A percentile compares a stretch with the other conserved stretches of the same genome.
phyloP scores from a whole-genome alignment of 192 early-diverging fungal species.

The Linnemannia schmuckeri region DNA sequence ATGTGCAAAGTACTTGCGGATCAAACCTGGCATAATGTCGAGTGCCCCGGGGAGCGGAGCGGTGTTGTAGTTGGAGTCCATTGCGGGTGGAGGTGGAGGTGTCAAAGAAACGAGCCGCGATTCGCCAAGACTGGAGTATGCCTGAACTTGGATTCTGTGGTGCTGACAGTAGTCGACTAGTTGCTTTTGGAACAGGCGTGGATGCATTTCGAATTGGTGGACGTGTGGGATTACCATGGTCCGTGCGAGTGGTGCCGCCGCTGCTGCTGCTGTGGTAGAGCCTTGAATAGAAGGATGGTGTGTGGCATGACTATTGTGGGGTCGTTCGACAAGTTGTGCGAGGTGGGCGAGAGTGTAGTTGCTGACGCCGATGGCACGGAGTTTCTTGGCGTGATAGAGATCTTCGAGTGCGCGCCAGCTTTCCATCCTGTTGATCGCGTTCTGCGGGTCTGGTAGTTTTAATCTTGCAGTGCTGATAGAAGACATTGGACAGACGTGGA shows the following conservation, averaged over 20 bases:
- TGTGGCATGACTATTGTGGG: not conserved
- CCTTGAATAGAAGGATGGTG: not conserved
- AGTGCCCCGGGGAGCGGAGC: slow-evolving; percentile 28
- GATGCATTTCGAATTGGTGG: slow-evolving; percentile 81
- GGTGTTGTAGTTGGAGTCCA: slow-evolving; percentile 28
- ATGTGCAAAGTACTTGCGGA: slow-evolving; percentile 46
- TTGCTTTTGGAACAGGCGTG: slow-evolving; percentile 68
- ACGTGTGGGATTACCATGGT: slow-evolving; percentile 74
- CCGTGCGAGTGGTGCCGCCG: slow-evolving; percentile 11
- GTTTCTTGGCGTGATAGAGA: slow-evolving; percentile 67
- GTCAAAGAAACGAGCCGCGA: slow-evolving; percentile 54
- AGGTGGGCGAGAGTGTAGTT: slow-evolving; percentile 76
- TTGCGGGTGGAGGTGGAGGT: slow-evolving; percentile 22
- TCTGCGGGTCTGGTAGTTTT: slow-evolving; percentile 58
- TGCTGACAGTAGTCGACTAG: slow-evolving; percentile 67
- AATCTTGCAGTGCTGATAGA: slow-evolving; percentile 46
- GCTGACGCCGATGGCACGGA: slow-evolving; percentile 79
- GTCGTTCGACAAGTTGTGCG: slow-evolving; percentile 64
- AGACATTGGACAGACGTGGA: slow-evolving; percentile 6
- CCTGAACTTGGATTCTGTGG: slow-evolving; percentile 72
- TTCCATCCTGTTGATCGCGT: slow-evolving; percentile 63
- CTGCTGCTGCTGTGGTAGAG: not conserved
- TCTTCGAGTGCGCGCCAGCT: slow-evolving; percentile 76
- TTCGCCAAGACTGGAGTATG: slow-evolving; percentile 82
- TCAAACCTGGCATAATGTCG: slow-evolving; percentile 48